Conservation (phyloP, 108 stramenopile genomes). For the Nitzschia sp. region DNA sequence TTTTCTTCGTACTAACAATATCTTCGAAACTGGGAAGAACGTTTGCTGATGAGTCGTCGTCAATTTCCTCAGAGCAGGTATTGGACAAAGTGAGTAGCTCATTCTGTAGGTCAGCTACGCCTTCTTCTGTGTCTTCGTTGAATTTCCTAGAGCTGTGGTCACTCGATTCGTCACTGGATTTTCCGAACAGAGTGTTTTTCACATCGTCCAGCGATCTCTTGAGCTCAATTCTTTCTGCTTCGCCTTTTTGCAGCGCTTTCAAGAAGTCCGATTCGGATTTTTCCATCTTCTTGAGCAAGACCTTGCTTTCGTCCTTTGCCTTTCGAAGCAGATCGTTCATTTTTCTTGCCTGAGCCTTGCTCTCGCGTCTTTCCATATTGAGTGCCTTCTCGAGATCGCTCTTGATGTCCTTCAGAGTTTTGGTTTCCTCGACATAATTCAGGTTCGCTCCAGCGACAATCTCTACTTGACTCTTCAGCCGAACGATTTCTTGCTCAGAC, state of each 20-base stretch:
- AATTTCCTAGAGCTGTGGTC: background rate
- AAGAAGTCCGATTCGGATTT: slow-evolving; percentile 1
- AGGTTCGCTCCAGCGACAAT: background rate
- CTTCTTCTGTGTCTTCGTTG: too few species aligned
- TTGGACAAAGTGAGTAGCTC: too few species aligned
- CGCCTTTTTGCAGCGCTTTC: background rate
- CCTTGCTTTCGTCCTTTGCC: slow-evolving; percentile 8
- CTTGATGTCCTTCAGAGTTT: background rate
- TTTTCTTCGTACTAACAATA: slow-evolving; percentile 2
- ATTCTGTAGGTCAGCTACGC: too few species aligned
- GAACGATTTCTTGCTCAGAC: slow-evolving; percentile 10
- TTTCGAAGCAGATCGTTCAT: background rate
- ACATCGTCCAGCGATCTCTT: slow-evolving; percentile 6
- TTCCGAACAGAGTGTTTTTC: background rate
- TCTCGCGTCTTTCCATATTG: background rate
- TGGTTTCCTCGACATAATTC: background rate
- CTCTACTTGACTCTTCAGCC: slow-evolving; percentile 9
- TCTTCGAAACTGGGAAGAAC: background rate
- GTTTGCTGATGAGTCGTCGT: background rate
- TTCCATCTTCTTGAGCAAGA: background rate
- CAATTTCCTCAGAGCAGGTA: background rate
- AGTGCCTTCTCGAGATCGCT: background rate
- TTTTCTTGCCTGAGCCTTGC: background rate
- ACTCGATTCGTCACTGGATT: background rate
- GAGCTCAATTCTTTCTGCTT: background rate